These are phyloP conservation scores for Scedosporium minutisporum DNA, from an alignment of 2,329 filamentous ascomycete species.

Conservation along the genomic window DNA sequence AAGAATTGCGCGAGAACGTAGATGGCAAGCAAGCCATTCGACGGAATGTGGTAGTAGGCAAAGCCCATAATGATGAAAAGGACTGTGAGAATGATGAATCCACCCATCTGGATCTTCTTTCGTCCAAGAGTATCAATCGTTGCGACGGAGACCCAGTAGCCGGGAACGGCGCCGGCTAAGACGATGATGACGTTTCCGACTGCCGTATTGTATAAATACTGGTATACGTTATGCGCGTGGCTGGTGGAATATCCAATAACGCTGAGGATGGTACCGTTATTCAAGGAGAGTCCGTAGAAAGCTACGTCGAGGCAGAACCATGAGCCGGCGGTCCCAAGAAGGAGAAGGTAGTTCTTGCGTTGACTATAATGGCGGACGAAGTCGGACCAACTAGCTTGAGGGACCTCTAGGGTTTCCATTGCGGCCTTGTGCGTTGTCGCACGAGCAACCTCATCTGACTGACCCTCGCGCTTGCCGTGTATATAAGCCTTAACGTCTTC, in stretches of 20 bases:
- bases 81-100: constrained; percentile 84
- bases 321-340: constrained; percentile 48
- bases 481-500: too few relatives aligned
- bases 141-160: constrained; percentile 85
- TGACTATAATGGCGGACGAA: constrained; percentile 12
- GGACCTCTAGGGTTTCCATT: too few relatives aligned
- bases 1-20: constrained; percentile 35
- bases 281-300: constrained; percentile 98
- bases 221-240: too few relatives aligned
- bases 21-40: constrained; percentile 43
- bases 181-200: constrained; percentile 72
- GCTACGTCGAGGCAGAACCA: constrained; percentile 98
- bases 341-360: neutral
- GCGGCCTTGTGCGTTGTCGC: too few relatives aligned
- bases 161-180: constrained; percentile 67
- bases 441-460: too few relatives aligned
- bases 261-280: constrained; percentile 81
- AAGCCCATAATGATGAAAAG: constrained; percentile 47
- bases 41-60: constrained; percentile 28
- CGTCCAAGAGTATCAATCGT: constrained; percentile 57
- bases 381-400: too few relatives aligned
- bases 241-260: constrained; percentile 41
- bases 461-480: too few relatives aligned
- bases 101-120: constrained; percentile 91
- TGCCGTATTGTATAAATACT: too few relatives aligned